phyloP scores from a whole-genome alignment of 495 filamentous ascomycete genomes.

The Aspergillus ellipticus region DNA sequence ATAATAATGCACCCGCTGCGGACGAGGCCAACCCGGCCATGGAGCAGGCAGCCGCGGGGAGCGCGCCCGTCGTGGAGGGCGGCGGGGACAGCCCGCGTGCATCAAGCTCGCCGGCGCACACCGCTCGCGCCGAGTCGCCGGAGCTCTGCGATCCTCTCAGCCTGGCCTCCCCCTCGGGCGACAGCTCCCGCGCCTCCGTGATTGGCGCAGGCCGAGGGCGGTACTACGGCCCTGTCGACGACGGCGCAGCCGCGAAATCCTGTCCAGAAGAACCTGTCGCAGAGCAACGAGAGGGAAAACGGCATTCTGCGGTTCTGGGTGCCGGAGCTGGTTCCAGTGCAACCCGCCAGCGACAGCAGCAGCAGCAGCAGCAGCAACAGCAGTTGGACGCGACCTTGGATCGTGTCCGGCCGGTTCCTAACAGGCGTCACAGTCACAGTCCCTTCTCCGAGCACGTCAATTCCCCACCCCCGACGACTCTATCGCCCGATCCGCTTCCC shows the following conservation, averaged over 20 bases:
- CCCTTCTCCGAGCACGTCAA: conserved; percentile 12
- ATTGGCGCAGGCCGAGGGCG: conserved; percentile 1
- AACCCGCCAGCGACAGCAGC: not conserved
- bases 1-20: not conserved
- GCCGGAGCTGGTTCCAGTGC: not conserved
- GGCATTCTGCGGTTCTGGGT: not conserved
- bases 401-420: conserved; percentile 7
- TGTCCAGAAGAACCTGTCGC: conserved; percentile 2
- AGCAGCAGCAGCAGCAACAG: too few relatives aligned
- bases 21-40: not conserved
- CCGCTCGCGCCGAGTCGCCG: too few relatives aligned
- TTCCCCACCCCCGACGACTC: conserved; percentile 13
- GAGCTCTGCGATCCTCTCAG: not conserved
- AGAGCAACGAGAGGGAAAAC: not conserved
- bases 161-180: not conserved
- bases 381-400: conserved; percentile 8
- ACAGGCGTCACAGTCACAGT: conserved; percentile 10
- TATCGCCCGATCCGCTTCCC: conserved; percentile 9
- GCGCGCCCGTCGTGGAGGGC: not conserved
- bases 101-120: too few relatives aligned
- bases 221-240: conserved; percentile 4
- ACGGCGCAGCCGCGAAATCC: conserved; percentile 1
- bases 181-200: conserved; percentile 1
- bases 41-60: conserved; percentile 1
- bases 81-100: conserved; percentile 6